Evolutionary conservation across 2,329 filamentous ascomycete genomes (phyloP), one percentile per base, ranked within the genome.

Genomic region (Neofusicoccum cordaticola): DNA sequence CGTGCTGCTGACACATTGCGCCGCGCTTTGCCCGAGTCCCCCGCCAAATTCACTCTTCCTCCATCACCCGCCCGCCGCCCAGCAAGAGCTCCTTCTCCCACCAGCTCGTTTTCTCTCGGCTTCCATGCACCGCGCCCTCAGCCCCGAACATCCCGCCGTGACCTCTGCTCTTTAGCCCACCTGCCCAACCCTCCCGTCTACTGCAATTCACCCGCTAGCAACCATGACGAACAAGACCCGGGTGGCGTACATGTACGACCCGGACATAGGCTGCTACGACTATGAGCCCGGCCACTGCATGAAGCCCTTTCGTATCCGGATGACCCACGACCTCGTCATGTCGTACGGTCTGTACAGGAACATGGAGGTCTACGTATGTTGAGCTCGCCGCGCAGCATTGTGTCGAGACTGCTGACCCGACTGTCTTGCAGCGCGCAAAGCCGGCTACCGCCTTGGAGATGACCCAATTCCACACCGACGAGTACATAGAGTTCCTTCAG

Each of bases 241-340:
- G 31, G 50, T 65, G 35, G 63, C 63, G 37, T 65, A 65, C 63
- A 65, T 65, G 63, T 92, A 93, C 80, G 97, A 97, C 73, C 91
- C 93, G 2, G 88, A 92, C 67, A 95, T 98, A 76, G 95, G 99
- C 80, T 90, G 91, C 74, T 94, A 98, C 79, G 95, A 99, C 78
- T 99, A 99, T 77, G 95, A 95, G 69, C 90, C 91, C 79, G 93
- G 92, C 11, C 95, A 99, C 81, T 95, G 95, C 22, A 99, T 99
- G 95, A 99, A 99, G 78, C 95, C 95, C 66, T 99, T 94, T 94
- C 91, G 95, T 45, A 82, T 99, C 68, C 97, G 93, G 15, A 85
- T 99, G 65, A 96, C 95, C 65, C 98, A 99, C 78, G 92, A 95
- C 72, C 86, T 99, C 50, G 92, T 99, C 69, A 90, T 96, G 75